Percentiles rank a stretch among this genome's conserved stretches.
Evolutionary conservation across 257 asterid genomes (phyloP).

Genomic region (Solanum peruvianum): DNA sequence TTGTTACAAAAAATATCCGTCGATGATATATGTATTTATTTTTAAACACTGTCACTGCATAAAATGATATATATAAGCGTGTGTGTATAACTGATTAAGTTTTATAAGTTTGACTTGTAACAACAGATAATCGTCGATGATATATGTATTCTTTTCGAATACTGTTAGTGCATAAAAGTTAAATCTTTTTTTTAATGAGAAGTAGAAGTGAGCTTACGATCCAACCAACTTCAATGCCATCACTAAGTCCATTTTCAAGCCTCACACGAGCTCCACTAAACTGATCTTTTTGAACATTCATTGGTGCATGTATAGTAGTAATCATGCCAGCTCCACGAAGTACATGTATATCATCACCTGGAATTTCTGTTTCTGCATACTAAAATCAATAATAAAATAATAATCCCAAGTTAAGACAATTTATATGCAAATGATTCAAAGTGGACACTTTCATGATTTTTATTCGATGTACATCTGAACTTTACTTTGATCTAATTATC

Average conservation of each 20-base stretch:
- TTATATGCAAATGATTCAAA: background rate
- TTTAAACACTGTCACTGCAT: too few relatives aligned
- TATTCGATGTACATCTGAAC: too few relatives aligned
- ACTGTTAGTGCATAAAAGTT: too few relatives aligned
- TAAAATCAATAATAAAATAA: background rate
- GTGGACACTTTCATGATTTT: background rate
- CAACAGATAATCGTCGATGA: too few relatives aligned
- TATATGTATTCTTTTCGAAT: too few relatives aligned
- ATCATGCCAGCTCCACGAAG: background rate
- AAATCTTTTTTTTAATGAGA: background rate
- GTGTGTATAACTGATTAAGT: too few relatives aligned
- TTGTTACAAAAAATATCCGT: background rate
- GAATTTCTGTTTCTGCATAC: background rate
- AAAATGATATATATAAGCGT: too few relatives aligned
- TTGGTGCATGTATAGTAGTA: background rate
- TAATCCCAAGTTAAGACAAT: background rate
- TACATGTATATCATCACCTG: background rate
- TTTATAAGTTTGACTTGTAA: too few relatives aligned
- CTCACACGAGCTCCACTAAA: background rate
- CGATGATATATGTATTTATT: background rate
- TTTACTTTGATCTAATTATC: too few relatives aligned
- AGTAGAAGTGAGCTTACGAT: background rate
- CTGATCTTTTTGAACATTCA: background rate
- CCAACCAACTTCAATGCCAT: background rate
- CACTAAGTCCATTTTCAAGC: background rate